Conservation (phyloP, 306 rosid genomes). For the Vigna reflexopilosa region DNA sequence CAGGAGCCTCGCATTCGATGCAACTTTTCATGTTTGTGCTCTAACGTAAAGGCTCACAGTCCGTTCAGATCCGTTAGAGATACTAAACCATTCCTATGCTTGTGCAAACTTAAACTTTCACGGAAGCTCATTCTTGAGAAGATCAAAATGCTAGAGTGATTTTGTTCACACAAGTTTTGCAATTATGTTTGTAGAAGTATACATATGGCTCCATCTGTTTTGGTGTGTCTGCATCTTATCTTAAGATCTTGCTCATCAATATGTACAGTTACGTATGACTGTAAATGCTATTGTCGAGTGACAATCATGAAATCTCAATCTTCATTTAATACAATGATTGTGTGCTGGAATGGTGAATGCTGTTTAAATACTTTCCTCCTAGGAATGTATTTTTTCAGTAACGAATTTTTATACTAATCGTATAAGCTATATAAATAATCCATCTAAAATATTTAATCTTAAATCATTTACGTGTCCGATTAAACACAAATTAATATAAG, state of each 20-base stretch:
- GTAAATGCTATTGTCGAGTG: slow-evolving; percentile 5
- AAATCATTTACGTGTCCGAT: too few species aligned
- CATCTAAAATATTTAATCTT: too few species aligned
- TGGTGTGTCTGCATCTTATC: background rate
- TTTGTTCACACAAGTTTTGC: background rate
- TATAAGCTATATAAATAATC: too few species aligned
- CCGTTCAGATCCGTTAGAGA: slow-evolving; percentile 10
- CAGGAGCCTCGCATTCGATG: slow-evolving; percentile 2
- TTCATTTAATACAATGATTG: background rate
- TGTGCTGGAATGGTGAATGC: too few species aligned
- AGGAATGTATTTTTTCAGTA: too few species aligned
- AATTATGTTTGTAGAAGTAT: slow-evolving; percentile 6
- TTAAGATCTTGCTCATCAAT: slow-evolving; percentile 18
- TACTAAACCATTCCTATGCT: slow-evolving; percentile 20
- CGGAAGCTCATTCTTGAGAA: slow-evolving; percentile 32
- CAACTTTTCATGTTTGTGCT: slow-evolving; percentile 38
- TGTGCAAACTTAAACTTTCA: slow-evolving; percentile 20
- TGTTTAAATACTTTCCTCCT: too few species aligned
- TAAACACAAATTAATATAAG: too few species aligned
- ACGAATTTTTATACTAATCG: too few species aligned
- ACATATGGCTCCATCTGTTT: slow-evolving; percentile 18
- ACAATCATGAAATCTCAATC: background rate
- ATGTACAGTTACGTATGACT: slow-evolving; percentile 16
- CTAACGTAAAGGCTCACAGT: background rate
- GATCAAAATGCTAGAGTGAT: slow-evolving; percentile 26